phyloP scores from a whole-genome alignment of 106 monocot genomes.

The Acorus gramineus region DNA sequence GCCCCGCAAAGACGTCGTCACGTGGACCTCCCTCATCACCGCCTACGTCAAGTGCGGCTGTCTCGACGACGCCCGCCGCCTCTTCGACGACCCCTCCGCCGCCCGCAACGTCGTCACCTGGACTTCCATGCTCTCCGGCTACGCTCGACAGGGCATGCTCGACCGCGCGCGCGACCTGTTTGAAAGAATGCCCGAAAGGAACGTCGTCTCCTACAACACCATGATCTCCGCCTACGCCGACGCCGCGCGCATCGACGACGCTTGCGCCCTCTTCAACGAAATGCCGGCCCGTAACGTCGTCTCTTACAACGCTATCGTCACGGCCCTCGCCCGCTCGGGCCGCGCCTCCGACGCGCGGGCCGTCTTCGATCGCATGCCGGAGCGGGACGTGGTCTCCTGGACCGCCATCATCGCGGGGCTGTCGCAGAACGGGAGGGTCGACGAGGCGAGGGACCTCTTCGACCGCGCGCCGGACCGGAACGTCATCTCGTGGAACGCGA shows the following conservation, averaged over 20 bases:
- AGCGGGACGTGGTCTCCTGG: slow-evolving; percentile 47
- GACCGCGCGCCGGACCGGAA: slow-evolving; percentile 44
- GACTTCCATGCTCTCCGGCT: slow-evolving; percentile 61
- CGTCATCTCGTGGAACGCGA: slow-evolving; percentile 55
- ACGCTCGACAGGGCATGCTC: slow-evolving; percentile 16
- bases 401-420: slow-evolving; percentile 60
- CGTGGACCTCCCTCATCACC: slow-evolving; percentile 19
- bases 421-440: slow-evolving; percentile 33
- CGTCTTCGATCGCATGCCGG: slow-evolving; percentile 46
- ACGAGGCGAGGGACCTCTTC: slow-evolving; percentile 34
- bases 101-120: slow-evolving; percentile 55
- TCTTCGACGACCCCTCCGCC: slow-evolving; percentile 9
- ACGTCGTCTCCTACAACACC: slow-evolving; percentile 49
- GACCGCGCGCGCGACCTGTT: slow-evolving; percentile 42
- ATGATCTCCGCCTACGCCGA: slow-evolving; percentile 32
- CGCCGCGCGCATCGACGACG: slow-evolving; percentile 15
- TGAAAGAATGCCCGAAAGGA: slow-evolving; percentile 40
- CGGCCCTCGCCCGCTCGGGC: slow-evolving; percentile 18
- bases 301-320: slow-evolving; percentile 51
- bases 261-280: slow-evolving; percentile 18
- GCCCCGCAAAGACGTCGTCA: slow-evolving; percentile 19
- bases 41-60: slow-evolving; percentile 7
- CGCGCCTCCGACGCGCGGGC: slow-evolving; percentile 24
- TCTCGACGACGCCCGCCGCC: slow-evolving; percentile 6
- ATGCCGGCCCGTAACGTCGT: slow-evolving; percentile 43